Evolutionary conservation across 2,329 filamentous ascomycete species (phyloP).

Genomic region (Phyllosticta citrichinensis): DNA sequence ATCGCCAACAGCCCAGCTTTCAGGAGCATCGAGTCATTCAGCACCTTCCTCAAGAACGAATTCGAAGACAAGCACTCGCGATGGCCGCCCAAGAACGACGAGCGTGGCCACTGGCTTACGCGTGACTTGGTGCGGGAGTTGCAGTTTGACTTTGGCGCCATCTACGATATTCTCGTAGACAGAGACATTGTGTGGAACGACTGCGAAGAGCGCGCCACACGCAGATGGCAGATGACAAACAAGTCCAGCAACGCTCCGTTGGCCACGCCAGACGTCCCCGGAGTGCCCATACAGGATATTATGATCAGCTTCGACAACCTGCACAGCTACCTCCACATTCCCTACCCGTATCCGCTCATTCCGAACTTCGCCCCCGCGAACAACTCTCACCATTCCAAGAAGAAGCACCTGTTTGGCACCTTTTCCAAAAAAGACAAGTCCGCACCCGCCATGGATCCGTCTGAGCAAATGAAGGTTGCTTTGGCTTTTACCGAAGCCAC

Average conservation of each 20-base stretch:
- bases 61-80: slow-evolving; percentile 47
- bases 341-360: slow-evolving; percentile 56
- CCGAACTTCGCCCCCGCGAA: slow-evolving; percentile 31
- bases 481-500: slow-evolving; percentile 32
- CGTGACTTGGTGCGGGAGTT: slow-evolving; percentile 46
- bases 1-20: slow-evolving; percentile 35
- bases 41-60: slow-evolving; percentile 49
- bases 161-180: slow-evolving; percentile 64
- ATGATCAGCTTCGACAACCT: slow-evolving; percentile 55
- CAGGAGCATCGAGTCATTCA: slow-evolving; percentile 49
- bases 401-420: slow-evolving; percentile 24
- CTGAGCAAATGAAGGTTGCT: slow-evolving; percentile 29
- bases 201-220: slow-evolving; percentile 48
- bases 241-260: slow-evolving; percentile 16
- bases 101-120: slow-evolving; percentile 44
- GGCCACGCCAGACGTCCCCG: slow-evolving; percentile 35
- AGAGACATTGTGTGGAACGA: slow-evolving; percentile 56
- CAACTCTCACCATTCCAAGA: slow-evolving; percentile 19
- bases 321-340: slow-evolving; percentile 40
- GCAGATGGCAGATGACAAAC: slow-evolving; percentile 54
- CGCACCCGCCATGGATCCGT: slow-evolving; percentile 25
- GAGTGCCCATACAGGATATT: slow-evolving; percentile 57
- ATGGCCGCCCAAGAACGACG: slow-evolving; percentile 47
- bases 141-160: slow-evolving; percentile 56
- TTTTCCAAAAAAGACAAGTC: slow-evolving; percentile 26